These are phyloP conservation scores for Purshia tridentata DNA, from an alignment of 306 rosid species.

Conservation along the genomic window DNA sequence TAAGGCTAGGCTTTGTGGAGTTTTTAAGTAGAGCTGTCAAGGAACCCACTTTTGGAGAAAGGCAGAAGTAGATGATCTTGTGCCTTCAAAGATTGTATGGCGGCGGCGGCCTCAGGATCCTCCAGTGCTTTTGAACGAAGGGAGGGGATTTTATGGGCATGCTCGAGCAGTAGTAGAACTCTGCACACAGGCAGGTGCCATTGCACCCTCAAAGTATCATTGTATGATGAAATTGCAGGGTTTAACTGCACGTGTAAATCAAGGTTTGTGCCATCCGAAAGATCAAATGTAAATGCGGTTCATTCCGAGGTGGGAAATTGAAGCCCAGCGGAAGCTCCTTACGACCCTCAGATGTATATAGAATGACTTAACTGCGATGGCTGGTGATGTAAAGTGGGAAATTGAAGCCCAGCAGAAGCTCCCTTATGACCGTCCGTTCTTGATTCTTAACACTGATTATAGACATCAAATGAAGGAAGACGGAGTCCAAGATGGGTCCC, in stretches of 20 bases:
- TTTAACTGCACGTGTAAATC: conserved; percentile 37
- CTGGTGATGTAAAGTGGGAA: conserved; percentile 45
- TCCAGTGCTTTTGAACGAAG: conserved; percentile 61
- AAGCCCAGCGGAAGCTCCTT: background rate
- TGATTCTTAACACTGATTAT: conserved; percentile 29
- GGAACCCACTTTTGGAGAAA: conserved; percentile 83
- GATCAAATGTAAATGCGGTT: background rate
- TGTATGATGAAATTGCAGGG: conserved; percentile 78
- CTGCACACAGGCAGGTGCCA: conserved; percentile 64
- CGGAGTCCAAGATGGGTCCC: conserved; percentile 52
- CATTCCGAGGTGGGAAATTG: background rate
- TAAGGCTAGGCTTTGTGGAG: conserved; percentile 76
- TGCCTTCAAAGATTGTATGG: conserved; percentile 81
- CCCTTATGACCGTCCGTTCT: conserved; percentile 51
- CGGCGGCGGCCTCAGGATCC: conserved; percentile 75
- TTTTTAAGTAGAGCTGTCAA: conserved; percentile 78
- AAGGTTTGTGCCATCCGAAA: conserved; percentile 9
- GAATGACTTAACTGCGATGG: conserved; percentile 24
- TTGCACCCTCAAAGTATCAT: conserved; percentile 60
- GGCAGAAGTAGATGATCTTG: conserved; percentile 69
- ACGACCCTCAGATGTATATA: background rate
- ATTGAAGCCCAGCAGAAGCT: conserved; percentile 48
- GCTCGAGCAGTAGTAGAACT: conserved; percentile 76
- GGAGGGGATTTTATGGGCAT: conserved; percentile 68
- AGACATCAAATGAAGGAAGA: conserved; percentile 24